phyloP scores from a whole-genome alignment of 2,329 filamentous ascomycete genomes.

The Amphichorda felina region DNA sequence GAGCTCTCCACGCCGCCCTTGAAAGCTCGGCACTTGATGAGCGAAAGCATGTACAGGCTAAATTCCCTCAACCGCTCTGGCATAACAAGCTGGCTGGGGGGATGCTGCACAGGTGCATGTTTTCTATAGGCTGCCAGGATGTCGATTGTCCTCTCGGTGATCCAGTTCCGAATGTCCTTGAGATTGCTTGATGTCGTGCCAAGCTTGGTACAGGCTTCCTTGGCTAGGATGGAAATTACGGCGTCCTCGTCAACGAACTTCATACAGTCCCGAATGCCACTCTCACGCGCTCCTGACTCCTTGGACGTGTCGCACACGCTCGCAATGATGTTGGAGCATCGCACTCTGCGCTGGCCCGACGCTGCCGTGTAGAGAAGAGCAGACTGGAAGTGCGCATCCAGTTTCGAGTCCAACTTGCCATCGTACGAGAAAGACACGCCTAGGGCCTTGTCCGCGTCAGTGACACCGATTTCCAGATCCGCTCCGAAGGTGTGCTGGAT shows the following conservation, averaged over 20 bases:
- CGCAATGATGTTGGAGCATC: slow-evolving; percentile 88
- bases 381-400: slow-evolving; percentile 95
- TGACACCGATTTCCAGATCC: slow-evolving; percentile 83
- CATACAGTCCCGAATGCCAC: slow-evolving; percentile 67
- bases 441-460: slow-evolving; percentile 90
- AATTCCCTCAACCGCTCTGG: slow-evolving; percentile 95
- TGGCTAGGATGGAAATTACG: slow-evolving; percentile 76
- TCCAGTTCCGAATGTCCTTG: slow-evolving; percentile 71
- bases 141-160: slow-evolving; percentile 89
- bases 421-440: slow-evolving; percentile 90
- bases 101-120: slow-evolving; percentile 75
- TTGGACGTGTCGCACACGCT: slow-evolving; percentile 63
- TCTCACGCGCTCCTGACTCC: slow-evolving; percentile 23
- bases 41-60: slow-evolving; percentile 85
- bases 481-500: slow-evolving; percentile 90
- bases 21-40: slow-evolving; percentile 85
- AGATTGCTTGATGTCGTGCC: slow-evolving; percentile 55
- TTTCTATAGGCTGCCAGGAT: slow-evolving; percentile 87
- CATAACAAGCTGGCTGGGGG: slow-evolving; percentile 85
- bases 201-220: slow-evolving; percentile 85
- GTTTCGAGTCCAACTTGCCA: slow-evolving; percentile 90
- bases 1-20: slow-evolving; percentile 87
- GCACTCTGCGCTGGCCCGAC: slow-evolving; percentile 75
- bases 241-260: slow-evolving; percentile 95
- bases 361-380: slow-evolving; percentile 91